Percentiles rank a stretch among this genome's conserved stretches.
Evolutionary conservation across 768 basidiomycete species (phyloP).

Genomic region (Rickenella mellea): DNA sequence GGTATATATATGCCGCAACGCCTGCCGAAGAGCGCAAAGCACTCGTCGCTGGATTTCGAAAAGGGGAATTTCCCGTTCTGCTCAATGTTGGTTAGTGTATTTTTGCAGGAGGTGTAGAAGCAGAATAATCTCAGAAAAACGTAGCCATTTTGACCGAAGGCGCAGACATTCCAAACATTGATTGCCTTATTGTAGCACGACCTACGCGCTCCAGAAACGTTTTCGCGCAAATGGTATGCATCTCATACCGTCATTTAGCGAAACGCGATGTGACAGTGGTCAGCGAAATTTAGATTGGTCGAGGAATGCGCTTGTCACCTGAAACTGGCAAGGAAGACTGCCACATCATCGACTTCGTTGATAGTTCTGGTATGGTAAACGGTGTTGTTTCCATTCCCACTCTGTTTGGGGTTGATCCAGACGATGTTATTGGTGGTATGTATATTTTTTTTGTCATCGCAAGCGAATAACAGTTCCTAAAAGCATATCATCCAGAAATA

Average conservation of each 20-base stretch:
- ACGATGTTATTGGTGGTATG: constrained; percentile 55
- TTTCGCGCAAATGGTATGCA: constrained; percentile 82
- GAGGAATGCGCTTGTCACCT: constrained; percentile 84
- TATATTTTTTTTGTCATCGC: neutral
- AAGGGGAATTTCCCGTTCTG: constrained; percentile 72
- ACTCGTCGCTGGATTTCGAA: constrained; percentile 58
- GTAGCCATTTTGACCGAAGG: constrained; percentile 87
- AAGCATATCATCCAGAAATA: constrained; percentile 34
- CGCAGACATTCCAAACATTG: constrained; percentile 89
- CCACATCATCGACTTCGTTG: constrained; percentile 86
- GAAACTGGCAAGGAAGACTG: constrained; percentile 76
- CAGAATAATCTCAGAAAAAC: neutral
- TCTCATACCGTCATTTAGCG: constrained; percentile 1
- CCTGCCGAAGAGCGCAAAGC: constrained; percentile 51
- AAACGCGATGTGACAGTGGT: neutral
- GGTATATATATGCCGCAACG: constrained; percentile 67
- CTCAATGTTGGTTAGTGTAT: constrained; percentile 69
- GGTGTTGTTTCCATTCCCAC: constrained; percentile 76
- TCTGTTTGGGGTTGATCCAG: constrained; percentile 78
- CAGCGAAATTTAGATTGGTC: constrained; percentile 57
- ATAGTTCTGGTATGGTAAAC: constrained; percentile 53
- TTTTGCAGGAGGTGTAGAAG: neutral
- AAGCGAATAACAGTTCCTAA: constrained; percentile 3
- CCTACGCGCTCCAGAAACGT: constrained; percentile 86
- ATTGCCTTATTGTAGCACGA: constrained; percentile 80